Conservation (phyloP, 257 asterid species). For the Primulina eburnea region DNA sequence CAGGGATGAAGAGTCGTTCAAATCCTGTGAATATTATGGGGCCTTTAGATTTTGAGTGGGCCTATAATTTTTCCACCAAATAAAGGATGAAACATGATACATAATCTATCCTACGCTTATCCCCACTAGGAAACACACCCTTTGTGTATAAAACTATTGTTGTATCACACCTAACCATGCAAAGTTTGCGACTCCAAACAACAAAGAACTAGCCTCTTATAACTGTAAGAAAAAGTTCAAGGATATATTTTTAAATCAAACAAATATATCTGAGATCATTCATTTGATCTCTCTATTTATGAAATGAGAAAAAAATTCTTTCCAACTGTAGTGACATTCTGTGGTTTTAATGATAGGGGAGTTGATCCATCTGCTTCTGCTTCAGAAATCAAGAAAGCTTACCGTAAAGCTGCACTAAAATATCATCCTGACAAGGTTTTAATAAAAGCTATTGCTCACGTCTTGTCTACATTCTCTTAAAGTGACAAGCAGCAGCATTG, state of each 20-base stretch:
- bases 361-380: conserved; percentile 80
- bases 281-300: conserved; percentile 13
- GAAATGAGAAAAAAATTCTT: not conserved
- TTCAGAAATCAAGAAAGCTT: conserved; percentile 85
- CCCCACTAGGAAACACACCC: no score
- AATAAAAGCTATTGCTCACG: conserved; percentile 21
- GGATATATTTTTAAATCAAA: not conserved
- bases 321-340: conserved; percentile 13
- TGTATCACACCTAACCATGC: no score
- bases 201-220: no score
- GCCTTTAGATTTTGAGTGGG: no score
- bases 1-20: no score
- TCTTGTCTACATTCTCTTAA: conserved; percentile 5
- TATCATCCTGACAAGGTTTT: conserved; percentile 96
- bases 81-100: no score
- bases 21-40: no score
- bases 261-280: not conserved
- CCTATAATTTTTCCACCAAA: no score
- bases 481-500: conserved; percentile 1
- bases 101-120: no score
- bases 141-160: no score
- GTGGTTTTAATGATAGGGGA: conserved; percentile 64
- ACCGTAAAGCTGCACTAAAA: conserved; percentile 88
- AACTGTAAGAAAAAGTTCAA: no score
- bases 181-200: no score